Base-by-base conservation (phyloP, 305 asterid species). In the Plantago coronopus region DNA sequence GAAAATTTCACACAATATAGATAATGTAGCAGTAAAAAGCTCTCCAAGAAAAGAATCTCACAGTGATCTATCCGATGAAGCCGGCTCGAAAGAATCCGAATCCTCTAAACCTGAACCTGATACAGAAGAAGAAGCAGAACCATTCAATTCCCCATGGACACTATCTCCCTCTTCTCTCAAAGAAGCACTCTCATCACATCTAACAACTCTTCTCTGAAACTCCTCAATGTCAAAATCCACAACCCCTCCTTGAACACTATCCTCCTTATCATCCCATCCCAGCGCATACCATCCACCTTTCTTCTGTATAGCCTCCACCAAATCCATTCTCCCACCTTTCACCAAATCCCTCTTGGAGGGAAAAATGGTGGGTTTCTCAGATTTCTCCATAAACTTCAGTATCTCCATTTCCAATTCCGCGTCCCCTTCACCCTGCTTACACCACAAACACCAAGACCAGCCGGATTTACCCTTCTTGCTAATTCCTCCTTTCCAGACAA, bases 261-360 rank as follows among this genome's bases (percentile, higher is more conserved):
- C 31, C 74, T 17, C 54, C 69, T 63, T 75, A 9, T 58, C 83
- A 54, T 78, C 91, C 97, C 97, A 89, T 19, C 99, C 99, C 54
- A 93, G 73, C 5, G 86, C 75, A 76, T 65, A 81, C 97, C 97
- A 93, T 40, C 97, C 97, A 44, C 94, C 90, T 65, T 62, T 83
- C 66, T 63, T 78, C 82, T 63, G 70, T 29, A 89, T 85, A 57
- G 85, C 84, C 76, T 71, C 82, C 64, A 76, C 94, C 79, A 93
- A 85, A 83, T 89, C 99, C 67, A 65, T 16, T 65, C 99, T 85
- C 18, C 97, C 94, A 4, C 78, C 95, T 59, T 69, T 70, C 45
- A 77, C 54, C 65, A 89, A 71, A 74, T 93, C 95, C 6, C 73
- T 58, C 72, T 66, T 81, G 14, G 79, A 76, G 17, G 95, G 96